Evolutionary conservation across 768 basidiomycete species (phyloP), one percentile per base, ranked within the genome.

Genomic region (Trametes coccinea): DNA sequence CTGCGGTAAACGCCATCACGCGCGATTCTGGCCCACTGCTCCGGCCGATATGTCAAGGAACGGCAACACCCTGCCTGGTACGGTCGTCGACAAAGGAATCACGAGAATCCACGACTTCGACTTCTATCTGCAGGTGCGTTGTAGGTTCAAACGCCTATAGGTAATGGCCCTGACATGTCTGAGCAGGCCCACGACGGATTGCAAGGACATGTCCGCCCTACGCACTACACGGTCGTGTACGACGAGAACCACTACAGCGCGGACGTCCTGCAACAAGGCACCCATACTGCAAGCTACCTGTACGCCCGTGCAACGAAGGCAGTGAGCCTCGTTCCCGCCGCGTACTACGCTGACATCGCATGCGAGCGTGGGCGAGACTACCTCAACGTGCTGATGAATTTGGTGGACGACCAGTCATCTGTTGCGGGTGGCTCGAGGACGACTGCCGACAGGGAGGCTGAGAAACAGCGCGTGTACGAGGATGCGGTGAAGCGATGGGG

Each of bases 271-370:
- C 92, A 94, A 69, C 79, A 85, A 61, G 87, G 90, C 1, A 85
- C 89, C 0, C 82, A 93, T 68, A 78, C 84, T 56, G 73, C 79
- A 13, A 85, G 85, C 66, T 93, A 92, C 68, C 77, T 90, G 13
- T 95, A 90, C 66, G 91, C 88, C 0, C 83, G 92, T 4, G 91
- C 92, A 0, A 95, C 91, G 3, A 88, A 90, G 67, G 88, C 91
- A 0, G 93, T 95, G 33, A 91, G 89, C 69, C 76, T 93, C 27
- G 80, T 92, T 10, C 90, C 92, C 0, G 82, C 90, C 0, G 90
- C 90, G 0, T 91, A 91, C 69, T 92, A 91, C 66, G 88, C 90
- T 6, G 90, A 93, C 73, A 73, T 93, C 53, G 92, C 90, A 1
- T 92, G 90, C 70, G 91, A 93, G 73, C 78, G 92, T 9, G 92